Evolutionary conservation across 441 rosid genomes (phyloP).

Genomic region (Erysimum cheiri): DNA sequence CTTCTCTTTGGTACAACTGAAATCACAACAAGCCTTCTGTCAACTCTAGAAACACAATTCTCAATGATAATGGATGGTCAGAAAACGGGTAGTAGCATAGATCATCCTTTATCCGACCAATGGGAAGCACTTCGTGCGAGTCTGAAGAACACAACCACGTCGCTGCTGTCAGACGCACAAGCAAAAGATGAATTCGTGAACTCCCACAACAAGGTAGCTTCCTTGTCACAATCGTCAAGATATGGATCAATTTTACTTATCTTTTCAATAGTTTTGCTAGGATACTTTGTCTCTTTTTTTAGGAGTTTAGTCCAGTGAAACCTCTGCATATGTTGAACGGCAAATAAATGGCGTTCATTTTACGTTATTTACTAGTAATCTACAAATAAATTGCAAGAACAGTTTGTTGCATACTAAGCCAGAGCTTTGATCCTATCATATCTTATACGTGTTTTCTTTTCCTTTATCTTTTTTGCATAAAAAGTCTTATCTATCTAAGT

Average conservation of each 20-base stretch:
- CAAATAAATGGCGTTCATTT: conserved; percentile 5
- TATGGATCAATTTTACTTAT: conserved; percentile 55
- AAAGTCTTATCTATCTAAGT: neutral
- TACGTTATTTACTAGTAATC: neutral
- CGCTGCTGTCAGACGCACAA: conserved; percentile 53
- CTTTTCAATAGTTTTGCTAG: conserved; percentile 54
- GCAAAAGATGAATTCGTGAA: conserved; percentile 44
- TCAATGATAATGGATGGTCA: conserved; percentile 47
- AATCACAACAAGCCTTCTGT: conserved; percentile 60
- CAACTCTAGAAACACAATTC: conserved; percentile 63
- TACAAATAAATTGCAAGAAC: conserved; percentile 2
- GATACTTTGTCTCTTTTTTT: conserved; percentile 52
- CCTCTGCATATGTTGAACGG: conserved; percentile 11
- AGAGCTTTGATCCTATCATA: neutral
- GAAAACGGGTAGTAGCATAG: conserved; percentile 34
- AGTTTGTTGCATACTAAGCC: conserved; percentile 23
- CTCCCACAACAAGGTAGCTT: conserved; percentile 78
- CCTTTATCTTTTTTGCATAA: neutral
- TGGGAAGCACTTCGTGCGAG: conserved; percentile 55
- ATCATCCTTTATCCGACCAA: conserved; percentile 49
- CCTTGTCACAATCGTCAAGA: conserved; percentile 63
- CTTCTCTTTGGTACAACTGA: conserved; percentile 59
- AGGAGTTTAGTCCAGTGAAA: conserved; percentile 50
- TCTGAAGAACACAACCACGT: conserved; percentile 51
- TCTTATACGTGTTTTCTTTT: neutral